phyloP scores from a whole-genome alignment of 2,329 filamentous ascomycete species.

The Phialemonium atrogriseum region DNA sequence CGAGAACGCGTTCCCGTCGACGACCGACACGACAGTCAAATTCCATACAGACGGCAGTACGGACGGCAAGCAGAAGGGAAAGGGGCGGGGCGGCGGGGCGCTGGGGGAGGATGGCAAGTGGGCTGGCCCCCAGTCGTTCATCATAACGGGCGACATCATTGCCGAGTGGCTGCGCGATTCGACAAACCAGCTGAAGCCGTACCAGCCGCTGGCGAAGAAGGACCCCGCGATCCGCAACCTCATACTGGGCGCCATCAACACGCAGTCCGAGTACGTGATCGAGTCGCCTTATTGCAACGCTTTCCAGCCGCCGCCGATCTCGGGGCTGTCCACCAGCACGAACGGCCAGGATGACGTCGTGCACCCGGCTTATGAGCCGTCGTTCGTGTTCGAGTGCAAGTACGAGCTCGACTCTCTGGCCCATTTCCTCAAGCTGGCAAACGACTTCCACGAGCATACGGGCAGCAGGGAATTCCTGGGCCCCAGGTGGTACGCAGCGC shows the following conservation, averaged over 20 bases:
- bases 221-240: constrained; percentile 71
- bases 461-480: constrained; percentile 71
- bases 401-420: constrained; percentile 96
- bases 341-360: constrained; percentile 81
- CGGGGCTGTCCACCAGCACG: constrained; percentile 59
- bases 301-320: constrained; percentile 88
- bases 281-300: constrained; percentile 96
- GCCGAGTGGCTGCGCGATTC: constrained; percentile 93
- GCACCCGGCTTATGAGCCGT: constrained; percentile 78
- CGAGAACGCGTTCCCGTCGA: constrained; percentile 91
- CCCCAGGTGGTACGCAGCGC: constrained; percentile 66
- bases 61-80: constrained; percentile 26
- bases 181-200: constrained; percentile 83
- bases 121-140: constrained; percentile 82
- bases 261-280: constrained; percentile 91
- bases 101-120: constrained; percentile 52
- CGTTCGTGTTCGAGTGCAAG: constrained; percentile 92
- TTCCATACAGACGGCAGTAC: constrained; percentile 71
- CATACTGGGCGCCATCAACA: constrained; percentile 90
- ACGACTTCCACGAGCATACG: constrained; percentile 79
- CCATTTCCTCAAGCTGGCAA: constrained; percentile 77
- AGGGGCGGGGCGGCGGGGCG: constrained; percentile 17
- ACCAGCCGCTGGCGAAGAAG: constrained; percentile 75
- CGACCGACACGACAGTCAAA: constrained; percentile 79
- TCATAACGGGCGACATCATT: constrained; percentile 86